Conservation (phyloP, 2,329 filamentous ascomycete species). For the Calonectria fujianensis region DNA sequence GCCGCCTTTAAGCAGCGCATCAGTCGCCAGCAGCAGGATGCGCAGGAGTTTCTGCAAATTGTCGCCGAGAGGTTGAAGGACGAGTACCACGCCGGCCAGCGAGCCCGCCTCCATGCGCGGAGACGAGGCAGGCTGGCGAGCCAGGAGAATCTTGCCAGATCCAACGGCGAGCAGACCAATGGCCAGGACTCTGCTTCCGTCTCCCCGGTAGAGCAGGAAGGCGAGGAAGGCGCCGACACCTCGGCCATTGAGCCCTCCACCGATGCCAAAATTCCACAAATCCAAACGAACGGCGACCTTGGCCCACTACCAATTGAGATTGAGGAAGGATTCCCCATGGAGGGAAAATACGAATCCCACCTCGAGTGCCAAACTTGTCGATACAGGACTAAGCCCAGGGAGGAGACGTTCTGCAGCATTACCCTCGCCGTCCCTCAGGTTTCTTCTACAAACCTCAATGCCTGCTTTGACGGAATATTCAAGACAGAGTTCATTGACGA, state of each 20-base stretch:
- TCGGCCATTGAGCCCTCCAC: slow-evolving; percentile 53
- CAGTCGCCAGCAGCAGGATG: slow-evolving; percentile 96
- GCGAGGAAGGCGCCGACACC: slow-evolving; percentile 39
- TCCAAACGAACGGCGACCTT: slow-evolving; percentile 39
- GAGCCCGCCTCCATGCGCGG: slow-evolving; percentile 78
- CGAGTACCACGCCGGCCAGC: slow-evolving; percentile 90
- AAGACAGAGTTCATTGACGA: slow-evolving; percentile 98
- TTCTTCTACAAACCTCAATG: slow-evolving; percentile 85
- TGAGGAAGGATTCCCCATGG: slow-evolving; percentile 90
- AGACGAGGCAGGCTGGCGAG: slow-evolving; percentile 53
- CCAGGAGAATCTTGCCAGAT: slow-evolving; percentile 39
- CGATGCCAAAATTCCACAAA: slow-evolving; percentile 47
- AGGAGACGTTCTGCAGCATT: slow-evolving; percentile 91
- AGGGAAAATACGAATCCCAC: slow-evolving; percentile 94
- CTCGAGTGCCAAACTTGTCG: slow-evolving; percentile 93
- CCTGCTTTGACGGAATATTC: slow-evolving; percentile 94
- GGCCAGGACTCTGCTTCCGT: slow-evolving; percentile 40
- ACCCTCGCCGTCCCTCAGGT: slow-evolving; percentile 93
- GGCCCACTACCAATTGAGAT: slow-evolving; percentile 61
- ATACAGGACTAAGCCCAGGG: slow-evolving; percentile 89
- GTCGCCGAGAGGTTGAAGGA: slow-evolving; percentile 94
- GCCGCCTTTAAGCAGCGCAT: slow-evolving; percentile 91
- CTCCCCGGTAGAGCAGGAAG: slow-evolving; percentile 36
- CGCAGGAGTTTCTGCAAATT: slow-evolving; percentile 96
- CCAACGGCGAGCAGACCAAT: slow-evolving; percentile 50